Evolutionary conservation across 129 eudicot species (phyloP).

Genomic region (Flaveria ramosissima): DNA sequence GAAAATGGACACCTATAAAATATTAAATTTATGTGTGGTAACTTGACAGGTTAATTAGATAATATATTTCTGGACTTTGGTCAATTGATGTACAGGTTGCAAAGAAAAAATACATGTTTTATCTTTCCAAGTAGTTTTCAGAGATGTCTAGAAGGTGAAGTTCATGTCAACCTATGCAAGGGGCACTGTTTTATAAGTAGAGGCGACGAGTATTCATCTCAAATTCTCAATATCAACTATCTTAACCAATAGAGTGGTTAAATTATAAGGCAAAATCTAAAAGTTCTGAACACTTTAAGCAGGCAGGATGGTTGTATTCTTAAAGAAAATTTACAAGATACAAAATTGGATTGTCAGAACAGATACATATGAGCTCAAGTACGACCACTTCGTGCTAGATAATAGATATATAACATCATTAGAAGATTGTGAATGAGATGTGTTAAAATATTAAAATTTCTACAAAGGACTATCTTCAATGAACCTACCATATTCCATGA

Average conservation of each 20-base stretch:
- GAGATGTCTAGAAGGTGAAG: conserved; percentile 2
- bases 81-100: neutral
- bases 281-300: neutral
- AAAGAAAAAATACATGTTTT: neutral
- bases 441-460: neutral
- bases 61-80: neutral
- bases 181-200: neutral
- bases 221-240: neutral
- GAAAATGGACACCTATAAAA: neutral
- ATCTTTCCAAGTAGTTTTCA: neutral
- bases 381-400: neutral
- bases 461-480: neutral
- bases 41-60: neutral
- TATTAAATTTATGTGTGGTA: neutral
- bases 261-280: neutral
- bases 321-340: neutral
- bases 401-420: neutral
- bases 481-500: neutral
- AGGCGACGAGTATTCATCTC: neutral
- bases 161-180: neutral
- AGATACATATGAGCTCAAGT: neutral
- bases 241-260: neutral
- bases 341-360: neutral
- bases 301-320: neutral
- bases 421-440: neutral